These are phyloP conservation scores for Triadica sebifera DNA, from an alignment of 345 rosid genomes.

Conservation along the genomic window DNA sequence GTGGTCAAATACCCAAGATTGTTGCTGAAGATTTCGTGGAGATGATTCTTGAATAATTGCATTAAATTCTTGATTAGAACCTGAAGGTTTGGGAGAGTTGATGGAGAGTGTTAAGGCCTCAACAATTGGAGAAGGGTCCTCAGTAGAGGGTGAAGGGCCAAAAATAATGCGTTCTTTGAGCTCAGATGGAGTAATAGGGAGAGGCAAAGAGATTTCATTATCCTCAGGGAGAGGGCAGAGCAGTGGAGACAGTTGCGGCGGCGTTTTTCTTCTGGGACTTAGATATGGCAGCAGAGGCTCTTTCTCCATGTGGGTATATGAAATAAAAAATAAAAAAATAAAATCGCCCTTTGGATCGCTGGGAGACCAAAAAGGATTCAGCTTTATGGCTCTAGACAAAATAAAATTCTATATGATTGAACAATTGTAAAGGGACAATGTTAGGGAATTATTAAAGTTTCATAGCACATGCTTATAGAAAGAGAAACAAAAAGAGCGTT, in stretches of 20 bases:
- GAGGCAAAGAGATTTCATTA: conserved; percentile 53
- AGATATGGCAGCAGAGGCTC: conserved; percentile 55
- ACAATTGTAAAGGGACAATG: not conserved
- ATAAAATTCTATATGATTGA: not conserved
- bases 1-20: conserved; percentile 37
- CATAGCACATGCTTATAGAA: too few species aligned
- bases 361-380: not conserved
- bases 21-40: conserved; percentile 14
- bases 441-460: too few species aligned
- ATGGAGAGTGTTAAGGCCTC: conserved; percentile 52
- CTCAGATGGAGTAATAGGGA: conserved; percentile 63
- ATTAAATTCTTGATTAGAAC: conserved; percentile 16
- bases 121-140: conserved; percentile 40
- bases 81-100: conserved; percentile 33
- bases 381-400: not conserved
- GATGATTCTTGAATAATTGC: conserved; percentile 15
- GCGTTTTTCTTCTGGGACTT: conserved; percentile 41
- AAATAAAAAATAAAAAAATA: too few species aligned
- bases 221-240: conserved; percentile 73
- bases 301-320: conserved; percentile 38
- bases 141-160: conserved; percentile 49
- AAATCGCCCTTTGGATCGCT: not conserved
- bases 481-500: not conserved
- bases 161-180: conserved; percentile 68
- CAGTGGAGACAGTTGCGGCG: conserved; percentile 21